A percentile compares a stretch with the other conserved stretches of the same genome.
Evolutionary conservation across 2,329 filamentous ascomycete species (phyloP).

Genomic region (Periconia sp.): DNA sequence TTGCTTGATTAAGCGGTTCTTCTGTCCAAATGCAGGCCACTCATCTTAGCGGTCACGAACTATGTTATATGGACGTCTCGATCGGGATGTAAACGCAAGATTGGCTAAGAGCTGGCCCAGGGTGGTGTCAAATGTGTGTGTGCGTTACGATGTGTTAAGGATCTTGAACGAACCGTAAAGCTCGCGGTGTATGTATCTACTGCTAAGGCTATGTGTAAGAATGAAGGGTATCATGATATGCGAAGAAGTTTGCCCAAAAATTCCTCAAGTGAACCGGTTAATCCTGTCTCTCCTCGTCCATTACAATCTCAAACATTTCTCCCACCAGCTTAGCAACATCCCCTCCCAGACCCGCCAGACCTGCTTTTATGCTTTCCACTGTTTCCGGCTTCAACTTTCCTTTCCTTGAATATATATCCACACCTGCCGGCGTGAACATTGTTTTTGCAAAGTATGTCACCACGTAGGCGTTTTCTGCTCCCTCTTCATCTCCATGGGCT

Average conservation of each 20-base stretch:
- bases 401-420: constrained; percentile 77
- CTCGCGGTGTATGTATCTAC: too few relatives aligned
- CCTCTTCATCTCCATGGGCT: constrained; percentile 69
- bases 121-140: too few relatives aligned
- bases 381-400: constrained; percentile 63
- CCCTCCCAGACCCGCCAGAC: constrained; percentile 58
- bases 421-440: constrained; percentile 79
- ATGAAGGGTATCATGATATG: constrained; percentile 6
- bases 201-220: not conserved
- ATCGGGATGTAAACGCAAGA: too few relatives aligned
- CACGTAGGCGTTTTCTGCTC: constrained; percentile 65
- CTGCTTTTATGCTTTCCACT: constrained; percentile 62
- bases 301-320: constrained; percentile 54
- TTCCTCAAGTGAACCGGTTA: too few relatives aligned
- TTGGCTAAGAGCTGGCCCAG: too few relatives aligned
- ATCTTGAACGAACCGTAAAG: too few relatives aligned
- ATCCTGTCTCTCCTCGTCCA: constrained; percentile 35
- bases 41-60: too few relatives aligned
- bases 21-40: too few relatives aligned
- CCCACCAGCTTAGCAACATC: constrained; percentile 61
- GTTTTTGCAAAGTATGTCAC: constrained; percentile 88
- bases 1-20: too few relatives aligned
- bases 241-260: constrained; percentile 1
- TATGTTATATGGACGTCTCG: too few relatives aligned
- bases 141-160: too few relatives aligned